Base-by-base conservation (phyloP, 495 filamentous ascomycete species). In the Glutinoglossum americanum region DNA sequence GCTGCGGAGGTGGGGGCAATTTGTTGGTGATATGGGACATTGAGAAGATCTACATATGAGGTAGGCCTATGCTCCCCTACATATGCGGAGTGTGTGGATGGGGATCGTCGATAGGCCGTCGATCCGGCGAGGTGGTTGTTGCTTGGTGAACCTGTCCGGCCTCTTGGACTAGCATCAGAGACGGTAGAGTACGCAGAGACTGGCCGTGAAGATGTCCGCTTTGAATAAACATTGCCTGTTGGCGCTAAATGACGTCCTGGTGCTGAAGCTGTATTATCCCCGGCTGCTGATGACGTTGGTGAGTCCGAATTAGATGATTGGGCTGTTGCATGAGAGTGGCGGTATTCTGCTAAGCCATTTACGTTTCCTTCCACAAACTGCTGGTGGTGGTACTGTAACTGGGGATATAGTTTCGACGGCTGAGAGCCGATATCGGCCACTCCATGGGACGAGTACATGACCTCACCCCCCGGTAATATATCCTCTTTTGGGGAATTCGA, bases 1-100 rank as follows among this genome's bases (percentile, higher is more conserved):
- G 79, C 74, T 61, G 80, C 79, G n/a, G 78, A 65, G 0, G 83
- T 79, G 1, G 81, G 81, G 11, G 88, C 84, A 4, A 83, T 80
- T 26, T 85, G 86, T 66, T 94, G 87, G 17, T 86, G 84, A 64
- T 98, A 96, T 0, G 88, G 84, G 7, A 87, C 77, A 63, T 94
- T 88, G 57, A 95, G 75, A 15, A 96, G 73, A 65, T 97, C 88
- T 23, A 89, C 74, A 67, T 89, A 93, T 0, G 92, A 94, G 15
- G 79, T 70, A 1, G 87, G 82, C 47, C 92, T 75, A 37, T 73
- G 80, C 57, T 92, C 87, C 5, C 47, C 47, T n/a, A 51, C 26
- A 19, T 25, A 51, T 7, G 47, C 21, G 4, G 47, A 51, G 17
- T 51, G 11, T 51, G 47, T n/a, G 25, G 47, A 51, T 25, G 47